These are phyloP conservation scores for Pulveroboletus sp. DNA, from an alignment of 768 basidiomycete genomes.

Conservation along the genomic window DNA sequence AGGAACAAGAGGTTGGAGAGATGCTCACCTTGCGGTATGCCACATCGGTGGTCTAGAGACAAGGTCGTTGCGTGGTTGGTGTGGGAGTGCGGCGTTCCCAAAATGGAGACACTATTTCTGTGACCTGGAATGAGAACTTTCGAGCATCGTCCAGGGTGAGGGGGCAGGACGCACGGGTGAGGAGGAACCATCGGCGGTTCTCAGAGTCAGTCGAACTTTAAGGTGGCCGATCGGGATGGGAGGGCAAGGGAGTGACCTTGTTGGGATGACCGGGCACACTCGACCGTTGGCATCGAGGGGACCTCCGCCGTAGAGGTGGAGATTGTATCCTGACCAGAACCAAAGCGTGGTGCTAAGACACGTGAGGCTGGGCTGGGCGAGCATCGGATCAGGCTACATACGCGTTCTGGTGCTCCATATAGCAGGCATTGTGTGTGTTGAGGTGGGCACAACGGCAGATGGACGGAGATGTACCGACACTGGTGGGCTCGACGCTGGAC, in stretches of 20 bases:
- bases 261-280: constrained; percentile 35
- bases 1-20: constrained; percentile 32
- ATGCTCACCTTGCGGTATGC: constrained; percentile 38
- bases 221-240: neutral
- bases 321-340: constrained; percentile 35
- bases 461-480: constrained; percentile 23
- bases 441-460: constrained; percentile 11
- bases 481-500: constrained; percentile 36
- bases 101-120: constrained; percentile 37
- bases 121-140: constrained; percentile 39
- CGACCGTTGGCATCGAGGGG: constrained; percentile 44
- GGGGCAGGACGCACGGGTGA: constrained; percentile 42
- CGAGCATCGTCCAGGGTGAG: constrained; percentile 40
- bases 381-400: constrained; percentile 9
- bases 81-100: constrained; percentile 32
- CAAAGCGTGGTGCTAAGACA: constrained; percentile 35
- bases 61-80: constrained; percentile 28
- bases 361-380: neutral
- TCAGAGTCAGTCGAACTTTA: constrained; percentile 26
- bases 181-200: constrained; percentile 41
- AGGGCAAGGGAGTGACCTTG: constrained; percentile 17
- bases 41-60: constrained; percentile 40
- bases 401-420: constrained; percentile 42
- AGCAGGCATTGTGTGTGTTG: constrained; percentile 35
- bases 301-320: constrained; percentile 41